Evolutionary conservation across 768 basidiomycete species (phyloP).

Genomic region (Naganishia randhawae): DNA sequence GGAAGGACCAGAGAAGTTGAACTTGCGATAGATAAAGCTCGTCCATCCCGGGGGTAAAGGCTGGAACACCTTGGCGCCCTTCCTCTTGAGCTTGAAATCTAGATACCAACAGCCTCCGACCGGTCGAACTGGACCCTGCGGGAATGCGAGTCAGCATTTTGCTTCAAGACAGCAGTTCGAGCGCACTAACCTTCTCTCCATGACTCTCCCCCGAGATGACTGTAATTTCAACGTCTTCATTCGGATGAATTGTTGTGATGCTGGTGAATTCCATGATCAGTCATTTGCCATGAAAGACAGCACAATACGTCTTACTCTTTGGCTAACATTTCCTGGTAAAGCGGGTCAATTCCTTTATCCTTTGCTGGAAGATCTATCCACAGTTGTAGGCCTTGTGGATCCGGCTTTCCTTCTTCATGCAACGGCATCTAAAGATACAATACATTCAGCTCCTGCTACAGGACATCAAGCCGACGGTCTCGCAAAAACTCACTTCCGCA

Average conservation of each 20-base stretch:
- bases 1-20: background rate
- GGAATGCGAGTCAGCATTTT: background rate
- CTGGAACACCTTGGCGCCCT: constrained; percentile 67
- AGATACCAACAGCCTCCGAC: constrained; percentile 93
- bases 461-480: constrained; percentile 60
- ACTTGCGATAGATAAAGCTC: constrained; percentile 74
- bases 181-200: constrained; percentile 54
- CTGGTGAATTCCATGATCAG: constrained; percentile 42
- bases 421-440: constrained; percentile 67
- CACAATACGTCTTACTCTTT: constrained; percentile 43
- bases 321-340: constrained; percentile 47
- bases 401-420: constrained; percentile 62
- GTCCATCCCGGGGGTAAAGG: constrained; percentile 85
- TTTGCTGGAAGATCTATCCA: constrained; percentile 52
- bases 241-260: constrained; percentile 54
- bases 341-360: constrained; percentile 68
- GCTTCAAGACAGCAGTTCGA: background rate
- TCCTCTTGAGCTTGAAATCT: constrained; percentile 66
- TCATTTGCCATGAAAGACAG: background rate
- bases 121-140: constrained; percentile 72
- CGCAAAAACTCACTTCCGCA: constrained; percentile 26
- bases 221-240: constrained; percentile 59
- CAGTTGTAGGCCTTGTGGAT: constrained; percentile 79
- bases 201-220: constrained; percentile 87
- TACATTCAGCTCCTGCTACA: constrained; percentile 48